Conservation (phyloP, 108 stramenopile genomes). For the Phaeodactylum tricornutum region DNA sequence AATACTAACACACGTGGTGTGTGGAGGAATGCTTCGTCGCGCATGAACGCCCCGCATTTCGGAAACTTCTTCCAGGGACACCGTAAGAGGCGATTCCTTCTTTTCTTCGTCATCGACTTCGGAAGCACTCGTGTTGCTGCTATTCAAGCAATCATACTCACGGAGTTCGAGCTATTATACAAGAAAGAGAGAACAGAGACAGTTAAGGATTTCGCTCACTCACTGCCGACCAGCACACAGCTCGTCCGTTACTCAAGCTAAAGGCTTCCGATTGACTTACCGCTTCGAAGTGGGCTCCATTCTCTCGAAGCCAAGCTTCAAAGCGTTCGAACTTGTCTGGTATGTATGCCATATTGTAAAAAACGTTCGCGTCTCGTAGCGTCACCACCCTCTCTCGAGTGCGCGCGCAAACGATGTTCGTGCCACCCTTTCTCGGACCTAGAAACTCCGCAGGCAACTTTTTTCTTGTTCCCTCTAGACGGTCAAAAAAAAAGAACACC, state of each 20-base stretch:
- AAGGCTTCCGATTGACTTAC: constrained; percentile 18
- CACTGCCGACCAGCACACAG: not conserved
- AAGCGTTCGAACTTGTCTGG: constrained; percentile 77
- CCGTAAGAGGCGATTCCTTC: constrained; percentile 3
- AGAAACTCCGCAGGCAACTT: too few relatives aligned
- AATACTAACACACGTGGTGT: constrained; percentile 77
- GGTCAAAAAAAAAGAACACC: too few relatives aligned
- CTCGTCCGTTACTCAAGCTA: not conserved
- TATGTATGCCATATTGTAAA: too few relatives aligned
- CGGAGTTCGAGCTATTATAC: constrained; percentile 25
- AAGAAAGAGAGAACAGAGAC: not conserved
- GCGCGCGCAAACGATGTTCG: too few relatives aligned
- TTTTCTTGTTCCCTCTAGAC: too few relatives aligned
- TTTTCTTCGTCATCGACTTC: constrained; percentile 12
- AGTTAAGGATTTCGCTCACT: not conserved
- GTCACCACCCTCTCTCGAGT: too few relatives aligned
- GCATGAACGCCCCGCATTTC: constrained; percentile 99
- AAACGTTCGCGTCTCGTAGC: too few relatives aligned
- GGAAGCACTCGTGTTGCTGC: constrained; percentile 5
- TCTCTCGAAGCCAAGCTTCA: constrained; percentile 70
- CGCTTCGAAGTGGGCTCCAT: constrained; percentile 67
- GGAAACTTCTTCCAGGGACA: constrained; percentile 37
- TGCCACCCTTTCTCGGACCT: too few relatives aligned
- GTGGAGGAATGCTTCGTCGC: constrained; percentile 54
- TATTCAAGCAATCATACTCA: constrained; percentile 29